These are phyloP conservation scores for Candolleomyces aberdarensis DNA, from an alignment of 768 basidiomycete genomes.

Conservation along the genomic window DNA sequence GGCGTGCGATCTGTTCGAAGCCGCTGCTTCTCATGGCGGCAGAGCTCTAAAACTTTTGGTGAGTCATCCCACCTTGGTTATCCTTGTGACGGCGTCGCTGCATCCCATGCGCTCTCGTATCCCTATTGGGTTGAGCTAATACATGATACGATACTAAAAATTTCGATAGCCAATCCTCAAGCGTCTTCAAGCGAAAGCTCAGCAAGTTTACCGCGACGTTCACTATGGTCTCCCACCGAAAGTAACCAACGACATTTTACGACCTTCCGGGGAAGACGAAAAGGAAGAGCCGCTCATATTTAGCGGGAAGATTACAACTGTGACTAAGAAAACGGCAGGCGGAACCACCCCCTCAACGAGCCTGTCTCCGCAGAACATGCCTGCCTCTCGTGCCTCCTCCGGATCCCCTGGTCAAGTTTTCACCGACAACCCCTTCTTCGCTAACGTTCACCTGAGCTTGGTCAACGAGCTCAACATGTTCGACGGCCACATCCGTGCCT, in stretches of 20 bases:
- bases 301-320: slow-evolving; percentile 68
- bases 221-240: slow-evolving; percentile 43
- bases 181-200: slow-evolving; percentile 60
- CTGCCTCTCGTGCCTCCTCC: slow-evolving; percentile 23
- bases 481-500: slow-evolving; percentile 49
- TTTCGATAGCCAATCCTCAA: slow-evolving; percentile 57
- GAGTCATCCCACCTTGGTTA: slow-evolving; percentile 19
- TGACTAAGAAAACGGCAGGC: slow-evolving; percentile 41
- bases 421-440: slow-evolving; percentile 38
- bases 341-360: background rate
- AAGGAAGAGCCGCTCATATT: slow-evolving; percentile 75
- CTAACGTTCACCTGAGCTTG: slow-evolving; percentile 52
- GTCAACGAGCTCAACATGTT: slow-evolving; percentile 55
- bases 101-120: background rate
- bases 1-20: slow-evolving; percentile 63
- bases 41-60: slow-evolving; percentile 71
- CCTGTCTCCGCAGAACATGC: slow-evolving; percentile 15
- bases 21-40: slow-evolving; percentile 59
- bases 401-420: slow-evolving; percentile 30
- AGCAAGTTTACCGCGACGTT: slow-evolving; percentile 45
- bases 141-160: slow-evolving; percentile 1
- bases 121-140: background rate
- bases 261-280: slow-evolving; percentile 42
- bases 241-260: slow-evolving; percentile 58
- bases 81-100: background rate